Conservation (phyloP, 306 rosid species). For the Acmispon strigosus region DNA sequence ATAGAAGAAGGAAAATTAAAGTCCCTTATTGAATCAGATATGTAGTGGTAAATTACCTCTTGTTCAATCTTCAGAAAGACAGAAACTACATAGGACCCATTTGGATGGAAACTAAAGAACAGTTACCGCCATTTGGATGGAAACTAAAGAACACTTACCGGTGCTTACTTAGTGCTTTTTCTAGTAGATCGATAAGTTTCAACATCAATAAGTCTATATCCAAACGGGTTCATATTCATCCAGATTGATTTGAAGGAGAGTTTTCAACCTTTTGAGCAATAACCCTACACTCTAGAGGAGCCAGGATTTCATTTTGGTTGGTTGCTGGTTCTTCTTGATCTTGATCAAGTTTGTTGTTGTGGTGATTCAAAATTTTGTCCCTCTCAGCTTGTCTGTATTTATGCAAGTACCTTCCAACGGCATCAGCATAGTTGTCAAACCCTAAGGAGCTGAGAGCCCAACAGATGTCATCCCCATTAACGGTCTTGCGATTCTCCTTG, state of each 20-base stretch:
- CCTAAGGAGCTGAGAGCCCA: conserved; percentile 79
- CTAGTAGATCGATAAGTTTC: too few relatives aligned
- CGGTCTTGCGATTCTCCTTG: conserved; percentile 80
- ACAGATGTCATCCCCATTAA: conserved; percentile 88
- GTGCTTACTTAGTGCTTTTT: too few relatives aligned
- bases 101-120: too few relatives aligned
- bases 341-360: neutral
- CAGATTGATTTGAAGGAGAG: conserved; percentile 30
- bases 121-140: too few relatives aligned
- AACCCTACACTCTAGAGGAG: conserved; percentile 28
- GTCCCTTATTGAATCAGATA: conserved; percentile 13
- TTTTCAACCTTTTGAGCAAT: conserved; percentile 16
- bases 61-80: neutral
- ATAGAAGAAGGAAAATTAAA: neutral
- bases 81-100: neutral
- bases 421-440: conserved; percentile 72
- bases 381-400: conserved; percentile 51
- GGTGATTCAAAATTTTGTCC: conserved; percentile 30
- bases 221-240: too few relatives aligned
- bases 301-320: neutral
- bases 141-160: too few relatives aligned
- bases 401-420: conserved; percentile 41
- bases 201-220: too few relatives aligned
- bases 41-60: conserved; percentile 21
- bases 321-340: too few relatives aligned